A percentile compares a stretch with the other conserved stretches of the same genome.
These are phyloP conservation scores for Backusella westeae DNA, from an alignment of 192 early-diverging fungal genomes.

Conservation along the genomic window DNA sequence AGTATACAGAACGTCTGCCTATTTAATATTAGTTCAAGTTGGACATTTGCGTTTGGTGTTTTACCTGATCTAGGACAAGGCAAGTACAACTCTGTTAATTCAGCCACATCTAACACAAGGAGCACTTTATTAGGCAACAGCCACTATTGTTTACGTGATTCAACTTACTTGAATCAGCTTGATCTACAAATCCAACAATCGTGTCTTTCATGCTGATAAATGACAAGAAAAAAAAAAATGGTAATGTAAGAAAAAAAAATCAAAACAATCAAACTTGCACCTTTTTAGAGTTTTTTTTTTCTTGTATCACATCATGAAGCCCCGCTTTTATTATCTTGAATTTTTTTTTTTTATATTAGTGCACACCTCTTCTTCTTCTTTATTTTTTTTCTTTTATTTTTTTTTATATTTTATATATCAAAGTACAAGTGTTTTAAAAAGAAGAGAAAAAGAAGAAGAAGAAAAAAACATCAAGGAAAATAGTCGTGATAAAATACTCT, in stretches of 20 bases:
- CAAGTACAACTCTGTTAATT: neutral
- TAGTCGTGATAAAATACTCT: neutral
- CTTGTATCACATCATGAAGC: neutral
- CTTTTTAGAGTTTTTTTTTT: neutral
- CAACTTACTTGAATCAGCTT: neutral
- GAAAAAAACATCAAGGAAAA: too few species aligned
- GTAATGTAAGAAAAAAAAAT: too few species aligned
- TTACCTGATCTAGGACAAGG: constrained; percentile 17
- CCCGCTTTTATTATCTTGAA: neutral
- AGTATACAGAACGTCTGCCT: constrained; percentile 3
- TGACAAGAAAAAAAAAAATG: neutral
- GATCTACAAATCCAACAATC: neutral
- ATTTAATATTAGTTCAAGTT: neutral
- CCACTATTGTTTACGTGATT: too few species aligned
- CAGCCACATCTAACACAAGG: constrained; percentile 1
- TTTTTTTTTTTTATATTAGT: neutral
- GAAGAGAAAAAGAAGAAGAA: too few species aligned
- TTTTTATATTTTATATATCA: neutral
- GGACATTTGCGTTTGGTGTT: too few species aligned
- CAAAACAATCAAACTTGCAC: neutral
- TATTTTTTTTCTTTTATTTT: neutral
- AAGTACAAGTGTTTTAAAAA: too few species aligned
- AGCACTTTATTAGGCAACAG: neutral
- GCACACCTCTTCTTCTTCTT: neutral
- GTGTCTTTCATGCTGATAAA: neutral